Evolutionary conservation across 371 early-diverging fungal species (phyloP).

Genomic region (Funneliformis caledonium): DNA sequence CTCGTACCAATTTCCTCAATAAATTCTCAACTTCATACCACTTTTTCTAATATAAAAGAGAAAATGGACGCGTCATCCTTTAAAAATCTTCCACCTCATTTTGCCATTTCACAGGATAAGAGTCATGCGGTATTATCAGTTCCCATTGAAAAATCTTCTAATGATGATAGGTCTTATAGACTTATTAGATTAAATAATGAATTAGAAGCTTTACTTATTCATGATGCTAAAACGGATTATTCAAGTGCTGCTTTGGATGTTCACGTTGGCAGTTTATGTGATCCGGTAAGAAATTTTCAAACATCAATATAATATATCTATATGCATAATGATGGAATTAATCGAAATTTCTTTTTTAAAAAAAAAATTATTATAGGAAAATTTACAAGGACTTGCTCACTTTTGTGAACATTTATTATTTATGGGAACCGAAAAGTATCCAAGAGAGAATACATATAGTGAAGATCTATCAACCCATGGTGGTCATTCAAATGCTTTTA

Average conservation of each 20-base stretch:
- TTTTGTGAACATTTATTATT: conserved; percentile 98
- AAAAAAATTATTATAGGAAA: conserved; percentile 45
- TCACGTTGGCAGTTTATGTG: conserved; percentile 87
- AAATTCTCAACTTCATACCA: neutral
- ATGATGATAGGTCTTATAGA: conserved; percentile 85
- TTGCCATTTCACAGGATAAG: conserved; percentile 19
- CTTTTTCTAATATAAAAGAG: neutral
- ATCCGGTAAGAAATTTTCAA: conserved; percentile 58
- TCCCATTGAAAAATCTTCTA: conserved; percentile 62
- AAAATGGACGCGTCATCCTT: neutral
- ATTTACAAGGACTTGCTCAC: conserved; percentile 94
- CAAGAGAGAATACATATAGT: conserved; percentile 93
- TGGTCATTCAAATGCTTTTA: conserved; percentile 97
- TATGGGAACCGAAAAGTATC: conserved; percentile 88
- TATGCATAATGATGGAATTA: neutral
- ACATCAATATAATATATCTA: neutral
- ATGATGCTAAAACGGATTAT: conserved; percentile 85
- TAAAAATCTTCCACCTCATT: conserved; percentile 5
- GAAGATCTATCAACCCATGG: conserved; percentile 86
- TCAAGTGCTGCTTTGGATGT: conserved; percentile 92
- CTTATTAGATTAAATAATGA: conserved; percentile 81
- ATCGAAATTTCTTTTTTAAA: neutral
- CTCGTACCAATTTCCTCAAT: neutral
- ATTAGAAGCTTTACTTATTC: conserved; percentile 80
- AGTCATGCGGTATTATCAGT: conserved; percentile 44